A percentile compares a stretch with the other conserved stretches of the same genome.
phyloP scores from a whole-genome alignment of 83 land plant genomes.

The Diphasiastrum complanatum region DNA sequence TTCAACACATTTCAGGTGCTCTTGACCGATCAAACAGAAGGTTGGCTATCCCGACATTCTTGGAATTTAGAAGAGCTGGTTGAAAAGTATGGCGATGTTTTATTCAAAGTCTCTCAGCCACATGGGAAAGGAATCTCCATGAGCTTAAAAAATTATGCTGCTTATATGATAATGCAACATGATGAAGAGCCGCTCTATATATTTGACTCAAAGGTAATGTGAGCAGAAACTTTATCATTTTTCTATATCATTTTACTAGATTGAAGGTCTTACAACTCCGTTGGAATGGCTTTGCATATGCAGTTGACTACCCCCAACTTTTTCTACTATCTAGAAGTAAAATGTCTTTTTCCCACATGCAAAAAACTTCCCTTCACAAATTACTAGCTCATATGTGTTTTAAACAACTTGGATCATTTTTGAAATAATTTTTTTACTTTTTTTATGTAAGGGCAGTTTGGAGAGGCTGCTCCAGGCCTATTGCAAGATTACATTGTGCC shows the following conservation, averaged over 20 bases:
- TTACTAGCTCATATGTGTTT: too few species aligned
- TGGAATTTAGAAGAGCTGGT: conserved; percentile 69
- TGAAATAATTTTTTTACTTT: too few species aligned
- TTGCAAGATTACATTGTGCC: conserved; percentile 87
- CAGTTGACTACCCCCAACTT: too few species aligned
- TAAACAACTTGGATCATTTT: too few species aligned
- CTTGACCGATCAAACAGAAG: conserved; percentile 58
- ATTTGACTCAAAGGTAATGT: conserved; percentile 91
- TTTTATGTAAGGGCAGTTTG: too few species aligned
- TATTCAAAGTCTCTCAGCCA: conserved; percentile 77
- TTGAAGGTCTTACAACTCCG: background rate
- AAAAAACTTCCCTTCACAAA: too few species aligned
- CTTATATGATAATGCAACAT: conserved; percentile 75
- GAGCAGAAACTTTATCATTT: too few species aligned
- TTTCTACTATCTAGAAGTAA: too few species aligned
- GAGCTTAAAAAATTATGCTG: conserved; percentile 75
- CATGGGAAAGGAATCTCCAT: conserved; percentile 53
- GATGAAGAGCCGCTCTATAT: conserved; percentile 98
- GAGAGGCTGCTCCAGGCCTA: conserved; percentile 73
- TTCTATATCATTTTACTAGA: background rate
- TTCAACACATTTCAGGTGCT: conserved; percentile 46
- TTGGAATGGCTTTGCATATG: too few species aligned
- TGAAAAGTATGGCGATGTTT: conserved; percentile 59
- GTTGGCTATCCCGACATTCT: conserved; percentile 71
- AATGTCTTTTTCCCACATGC: too few species aligned